Evolutionary conservation across 2,329 filamentous ascomycete species (phyloP).

Genomic region (Chaetomium olivaceum): DNA sequence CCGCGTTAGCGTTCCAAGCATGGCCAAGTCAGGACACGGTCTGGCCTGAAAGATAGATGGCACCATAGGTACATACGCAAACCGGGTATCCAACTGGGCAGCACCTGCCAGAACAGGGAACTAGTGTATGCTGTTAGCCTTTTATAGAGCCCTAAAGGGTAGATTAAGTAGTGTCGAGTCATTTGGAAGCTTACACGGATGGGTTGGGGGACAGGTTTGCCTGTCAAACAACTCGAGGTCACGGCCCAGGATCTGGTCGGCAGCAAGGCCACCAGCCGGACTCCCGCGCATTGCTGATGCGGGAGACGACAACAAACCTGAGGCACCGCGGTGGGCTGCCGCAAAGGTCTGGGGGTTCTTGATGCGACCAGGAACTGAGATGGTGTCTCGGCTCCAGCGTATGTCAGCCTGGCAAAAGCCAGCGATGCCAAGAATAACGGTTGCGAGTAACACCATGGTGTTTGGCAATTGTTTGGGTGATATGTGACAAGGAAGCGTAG

Average conservation of each 20-base stretch:
- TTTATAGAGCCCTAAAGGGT: background rate
- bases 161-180: background rate
- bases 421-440: background rate
- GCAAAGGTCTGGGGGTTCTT: background rate
- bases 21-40: background rate
- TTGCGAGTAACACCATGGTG: background rate
- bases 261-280: too few relatives aligned
- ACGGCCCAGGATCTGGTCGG: background rate
- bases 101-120: background rate
- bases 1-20: background rate
- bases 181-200: background rate
- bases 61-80: background rate
- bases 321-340: background rate
- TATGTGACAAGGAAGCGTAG: background rate
- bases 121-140: background rate
- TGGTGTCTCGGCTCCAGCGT: background rate
- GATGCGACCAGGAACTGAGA: background rate
- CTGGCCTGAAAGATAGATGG: background rate
- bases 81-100: background rate
- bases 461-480: background rate
- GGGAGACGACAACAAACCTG: background rate
- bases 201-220: conserved; percentile 3
- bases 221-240: background rate
- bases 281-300: background rate
- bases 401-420: background rate